Evolutionary conservation across 805 yeast species (phyloP).

Genomic region (Blastobotrys parvus): DNA sequence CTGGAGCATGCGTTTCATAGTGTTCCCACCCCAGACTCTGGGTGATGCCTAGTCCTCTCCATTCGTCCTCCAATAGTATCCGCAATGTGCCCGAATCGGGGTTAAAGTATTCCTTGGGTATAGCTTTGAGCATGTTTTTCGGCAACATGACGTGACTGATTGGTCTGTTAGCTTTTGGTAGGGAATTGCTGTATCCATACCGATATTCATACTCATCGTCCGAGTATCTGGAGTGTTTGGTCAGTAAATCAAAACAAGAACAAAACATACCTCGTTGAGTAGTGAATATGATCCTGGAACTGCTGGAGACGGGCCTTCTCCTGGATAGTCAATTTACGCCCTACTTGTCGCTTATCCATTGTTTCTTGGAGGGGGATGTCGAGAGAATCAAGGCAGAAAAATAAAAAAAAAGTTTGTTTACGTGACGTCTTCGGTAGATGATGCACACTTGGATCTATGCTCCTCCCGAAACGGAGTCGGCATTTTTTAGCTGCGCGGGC

Average conservation of each 20-base stretch:
- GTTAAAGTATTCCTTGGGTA: constrained; percentile 90
- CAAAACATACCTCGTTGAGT: constrained; percentile 56
- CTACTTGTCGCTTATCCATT: constrained; percentile 10
- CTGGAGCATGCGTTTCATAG: constrained; percentile 96
- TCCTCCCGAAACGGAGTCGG: too few relatives aligned
- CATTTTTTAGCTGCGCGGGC: too few relatives aligned
- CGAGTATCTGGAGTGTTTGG: constrained; percentile 46
- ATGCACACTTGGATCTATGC: too few relatives aligned
- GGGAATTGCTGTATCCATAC: constrained; percentile 20
- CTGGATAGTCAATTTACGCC: constrained; percentile 66
- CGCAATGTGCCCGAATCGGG: constrained; percentile 91
- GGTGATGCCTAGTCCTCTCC: constrained; percentile 97
- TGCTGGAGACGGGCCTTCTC: constrained; percentile 84
- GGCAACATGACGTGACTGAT: constrained; percentile 92
- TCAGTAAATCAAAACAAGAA: neutral
- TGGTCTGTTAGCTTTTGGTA: neutral
- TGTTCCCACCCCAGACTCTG: constrained; percentile 98
- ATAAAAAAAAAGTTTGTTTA: too few relatives aligned
- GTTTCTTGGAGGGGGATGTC: neutral
- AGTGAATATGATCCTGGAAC: constrained; percentile 89
- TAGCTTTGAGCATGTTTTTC: constrained; percentile 85
- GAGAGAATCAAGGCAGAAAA: too few relatives aligned
- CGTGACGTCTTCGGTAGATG: too few relatives aligned
- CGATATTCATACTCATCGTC: constrained; percentile 87
- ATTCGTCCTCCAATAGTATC: constrained; percentile 87